Conservation (phyloP, 1,284 basidiomycete genomes). For the Ustilago curta region DNA sequence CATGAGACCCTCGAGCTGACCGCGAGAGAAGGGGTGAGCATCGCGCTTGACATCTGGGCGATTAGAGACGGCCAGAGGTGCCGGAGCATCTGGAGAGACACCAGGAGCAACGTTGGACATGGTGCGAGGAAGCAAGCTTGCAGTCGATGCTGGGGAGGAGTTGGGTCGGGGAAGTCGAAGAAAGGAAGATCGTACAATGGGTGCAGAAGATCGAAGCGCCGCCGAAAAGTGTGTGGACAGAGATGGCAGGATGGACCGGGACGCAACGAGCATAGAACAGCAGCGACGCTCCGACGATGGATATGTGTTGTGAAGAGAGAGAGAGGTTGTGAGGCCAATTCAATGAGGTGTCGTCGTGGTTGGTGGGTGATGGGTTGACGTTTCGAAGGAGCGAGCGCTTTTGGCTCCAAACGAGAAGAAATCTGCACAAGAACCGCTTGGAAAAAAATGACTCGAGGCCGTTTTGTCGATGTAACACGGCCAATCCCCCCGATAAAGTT, state of each 20-base stretch:
- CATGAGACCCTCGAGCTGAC: constrained; percentile 85
- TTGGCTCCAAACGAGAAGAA: background rate
- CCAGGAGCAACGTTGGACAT: constrained; percentile 43
- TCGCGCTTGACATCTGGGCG: constrained; percentile 62
- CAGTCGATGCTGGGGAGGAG: background rate
- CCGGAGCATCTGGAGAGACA: constrained; percentile 40
- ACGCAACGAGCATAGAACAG: constrained; percentile 36
- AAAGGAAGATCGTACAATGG: background rate
- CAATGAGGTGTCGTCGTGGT: background rate
- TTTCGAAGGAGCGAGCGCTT: background rate
- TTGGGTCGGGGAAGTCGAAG: background rate
- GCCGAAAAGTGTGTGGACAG: constrained; percentile 26
- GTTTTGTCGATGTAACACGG: constrained; percentile 4
- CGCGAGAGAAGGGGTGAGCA: constrained; percentile 89
- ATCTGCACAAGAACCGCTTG: background rate
- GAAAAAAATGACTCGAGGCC: constrained; percentile 1
- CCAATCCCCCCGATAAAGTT: background rate
- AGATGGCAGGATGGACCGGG: constrained; percentile 33
- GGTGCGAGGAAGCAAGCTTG: constrained; percentile 16
- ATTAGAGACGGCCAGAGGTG: constrained; percentile 47
- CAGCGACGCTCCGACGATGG: background rate
- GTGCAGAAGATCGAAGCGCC: constrained; percentile 17
- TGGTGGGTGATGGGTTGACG: constrained; percentile 5
- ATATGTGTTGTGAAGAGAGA: background rate
- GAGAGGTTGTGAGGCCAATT: background rate